phyloP scores from a whole-genome alignment of 805 yeast species.

The Priceomyces carsonii region DNA sequence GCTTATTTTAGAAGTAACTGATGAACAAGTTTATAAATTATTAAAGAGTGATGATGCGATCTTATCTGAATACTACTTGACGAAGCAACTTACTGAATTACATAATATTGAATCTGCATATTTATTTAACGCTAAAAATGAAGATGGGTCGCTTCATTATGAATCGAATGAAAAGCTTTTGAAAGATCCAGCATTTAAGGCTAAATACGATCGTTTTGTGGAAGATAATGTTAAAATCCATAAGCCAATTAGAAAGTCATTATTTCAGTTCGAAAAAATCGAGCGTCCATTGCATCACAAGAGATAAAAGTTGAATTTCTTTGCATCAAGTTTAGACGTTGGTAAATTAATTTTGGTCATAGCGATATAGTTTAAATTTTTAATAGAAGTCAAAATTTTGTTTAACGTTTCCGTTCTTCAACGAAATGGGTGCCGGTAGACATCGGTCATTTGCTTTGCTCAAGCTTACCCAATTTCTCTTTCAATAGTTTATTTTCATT shows the following conservation, averaged over 20 bases:
- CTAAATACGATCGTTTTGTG: conserved; percentile 11
- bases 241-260: conserved; percentile 16
- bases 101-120: conserved; percentile 18
- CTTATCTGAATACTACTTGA: conserved; percentile 21
- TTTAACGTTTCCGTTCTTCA: too few species aligned
- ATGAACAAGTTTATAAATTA: conserved; percentile 21
- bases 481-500: conserved; percentile 18
- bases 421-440: neutral
- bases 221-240: conserved; percentile 13
- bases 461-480: conserved; percentile 10
- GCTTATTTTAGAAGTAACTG: conserved; percentile 22
- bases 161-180: conserved; percentile 1
- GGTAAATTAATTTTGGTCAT: too few species aligned
- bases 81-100: conserved; percentile 15
- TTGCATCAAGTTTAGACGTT: too few species aligned
- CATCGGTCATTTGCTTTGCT: conserved; percentile 4
- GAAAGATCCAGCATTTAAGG: neutral
- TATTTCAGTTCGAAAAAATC: conserved; percentile 15
- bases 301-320: too few species aligned
- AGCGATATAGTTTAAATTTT: too few species aligned
- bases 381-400: too few species aligned
- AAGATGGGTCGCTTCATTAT: neutral
- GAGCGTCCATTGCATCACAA: conserved; percentile 17
- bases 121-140: conserved; percentile 13
- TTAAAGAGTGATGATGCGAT: conserved; percentile 20